Conservation (phyloP, 768 basidiomycete genomes). For the Xerocomus potaroensis region DNA sequence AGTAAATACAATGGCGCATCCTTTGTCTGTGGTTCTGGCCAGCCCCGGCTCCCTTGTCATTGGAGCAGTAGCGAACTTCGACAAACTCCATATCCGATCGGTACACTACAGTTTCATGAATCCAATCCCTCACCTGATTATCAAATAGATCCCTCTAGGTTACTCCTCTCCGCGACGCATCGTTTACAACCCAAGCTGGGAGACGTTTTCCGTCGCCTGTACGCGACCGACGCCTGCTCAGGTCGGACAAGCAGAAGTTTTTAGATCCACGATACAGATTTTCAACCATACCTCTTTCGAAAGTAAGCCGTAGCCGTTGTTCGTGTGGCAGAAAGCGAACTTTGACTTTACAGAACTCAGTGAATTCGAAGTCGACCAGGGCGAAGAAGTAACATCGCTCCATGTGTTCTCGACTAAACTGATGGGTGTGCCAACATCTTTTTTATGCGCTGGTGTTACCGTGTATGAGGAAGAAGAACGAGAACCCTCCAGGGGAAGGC, state of each 20-base stretch:
- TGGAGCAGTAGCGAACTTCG: slow-evolving; percentile 61
- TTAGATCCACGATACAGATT: slow-evolving; percentile 57
- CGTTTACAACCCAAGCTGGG: slow-evolving; percentile 49
- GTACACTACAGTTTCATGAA: slow-evolving; percentile 36
- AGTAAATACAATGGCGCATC: slow-evolving; percentile 46
- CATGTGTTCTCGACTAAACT: slow-evolving; percentile 30
- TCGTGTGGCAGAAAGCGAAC: slow-evolving; percentile 1
- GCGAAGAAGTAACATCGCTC: slow-evolving; percentile 64
- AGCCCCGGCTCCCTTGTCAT: slow-evolving; percentile 53
- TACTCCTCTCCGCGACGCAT: slow-evolving; percentile 68
- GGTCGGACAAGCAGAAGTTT: slow-evolving; percentile 44
- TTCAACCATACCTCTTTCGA: slow-evolving; percentile 62
- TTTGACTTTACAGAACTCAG: slow-evolving; percentile 18
- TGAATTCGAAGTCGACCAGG: slow-evolving; percentile 29
- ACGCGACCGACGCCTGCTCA: slow-evolving; percentile 49
- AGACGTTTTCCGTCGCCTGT: slow-evolving; percentile 65
- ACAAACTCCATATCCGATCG: slow-evolving; percentile 78
- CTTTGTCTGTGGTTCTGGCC: slow-evolving; percentile 55
- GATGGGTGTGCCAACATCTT: slow-evolving; percentile 30
- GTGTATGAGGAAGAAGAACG: slow-evolving; percentile 38
- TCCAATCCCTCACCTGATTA: not conserved
- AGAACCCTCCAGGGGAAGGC: slow-evolving; percentile 53
- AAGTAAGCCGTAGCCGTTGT: slow-evolving; percentile 40
- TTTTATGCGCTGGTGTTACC: slow-evolving; percentile 51
- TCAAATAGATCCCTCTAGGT: slow-evolving; percentile 61